Evolutionary conservation across 176 grass and related monocot genomes (phyloP).

Genomic region (Musa acuminata): DNA sequence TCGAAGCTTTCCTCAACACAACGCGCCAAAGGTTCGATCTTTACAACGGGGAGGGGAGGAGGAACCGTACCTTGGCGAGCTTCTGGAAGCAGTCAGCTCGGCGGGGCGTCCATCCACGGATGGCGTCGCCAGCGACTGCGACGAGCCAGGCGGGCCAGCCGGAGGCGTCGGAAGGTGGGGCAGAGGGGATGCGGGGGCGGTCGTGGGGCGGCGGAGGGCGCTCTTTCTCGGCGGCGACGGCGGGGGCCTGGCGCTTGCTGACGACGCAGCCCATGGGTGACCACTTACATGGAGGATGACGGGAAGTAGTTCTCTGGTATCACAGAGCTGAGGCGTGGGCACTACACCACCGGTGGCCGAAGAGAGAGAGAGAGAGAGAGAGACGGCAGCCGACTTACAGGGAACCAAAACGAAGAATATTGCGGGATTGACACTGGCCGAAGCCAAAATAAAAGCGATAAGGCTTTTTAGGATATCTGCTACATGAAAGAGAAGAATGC

Average conservation of each 20-base stretch:
- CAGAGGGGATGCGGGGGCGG: neutral
- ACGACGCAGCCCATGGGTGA: slow-evolving; percentile 21
- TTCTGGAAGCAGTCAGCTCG: slow-evolving; percentile 40
- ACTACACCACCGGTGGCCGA: neutral
- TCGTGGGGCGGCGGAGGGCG: neutral
- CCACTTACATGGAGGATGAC: neutral
- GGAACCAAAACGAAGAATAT: neutral
- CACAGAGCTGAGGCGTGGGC: neutral
- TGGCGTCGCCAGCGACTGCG: slow-evolving; percentile 34
- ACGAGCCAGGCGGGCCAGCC: slow-evolving; percentile 42
- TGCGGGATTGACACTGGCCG: neutral
- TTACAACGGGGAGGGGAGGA: neutral
- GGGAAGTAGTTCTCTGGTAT: neutral
- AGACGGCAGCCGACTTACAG: no score
- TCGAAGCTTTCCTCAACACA: neutral
- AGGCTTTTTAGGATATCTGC: neutral
- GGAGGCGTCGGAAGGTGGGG: neutral
- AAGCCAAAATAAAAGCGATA: neutral
- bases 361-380: neutral
- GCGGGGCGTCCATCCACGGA: slow-evolving; percentile 32
- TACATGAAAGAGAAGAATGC: no score
- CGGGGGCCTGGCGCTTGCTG: neutral
- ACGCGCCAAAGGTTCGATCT: neutral
- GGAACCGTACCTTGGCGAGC: slow-evolving; percentile 34
- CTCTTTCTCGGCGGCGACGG: neutral